Conservation (phyloP, 1,284 basidiomycete genomes). For the Moniliophthora roreri region DNA sequence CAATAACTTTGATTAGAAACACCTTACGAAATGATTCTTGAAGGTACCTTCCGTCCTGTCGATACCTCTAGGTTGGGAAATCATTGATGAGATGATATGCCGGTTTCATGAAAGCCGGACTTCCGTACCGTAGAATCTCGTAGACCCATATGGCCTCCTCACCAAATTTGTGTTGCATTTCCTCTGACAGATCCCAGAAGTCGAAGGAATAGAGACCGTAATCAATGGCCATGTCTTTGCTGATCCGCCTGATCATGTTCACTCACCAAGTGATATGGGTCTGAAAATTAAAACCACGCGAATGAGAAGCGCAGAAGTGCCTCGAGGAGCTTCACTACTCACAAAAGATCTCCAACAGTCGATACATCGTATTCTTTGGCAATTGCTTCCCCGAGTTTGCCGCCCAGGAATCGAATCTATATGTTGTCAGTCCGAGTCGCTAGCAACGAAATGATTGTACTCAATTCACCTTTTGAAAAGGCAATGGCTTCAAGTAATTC, state of each 20-base stretch:
- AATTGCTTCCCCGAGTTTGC: constrained; percentile 89
- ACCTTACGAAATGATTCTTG: not conserved
- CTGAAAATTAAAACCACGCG: constrained; percentile 44
- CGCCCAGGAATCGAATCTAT: constrained; percentile 92
- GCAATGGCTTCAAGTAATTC: constrained; percentile 76
- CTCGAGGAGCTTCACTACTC: constrained; percentile 21
- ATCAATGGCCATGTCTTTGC: not conserved
- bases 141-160: constrained; percentile 90
- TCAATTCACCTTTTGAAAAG: constrained; percentile 78
- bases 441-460: constrained; percentile 3
- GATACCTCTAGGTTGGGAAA: constrained; percentile 63
- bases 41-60: constrained; percentile 83
- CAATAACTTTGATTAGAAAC: constrained; percentile 9
- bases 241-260: not conserved
- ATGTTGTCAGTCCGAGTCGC: constrained; percentile 6
- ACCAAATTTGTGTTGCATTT: constrained; percentile 84
- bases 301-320: constrained; percentile 4
- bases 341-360: constrained; percentile 89
- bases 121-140: constrained; percentile 67
- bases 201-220: not conserved
- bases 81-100: constrained; percentile 3
- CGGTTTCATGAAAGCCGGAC: not conserved
- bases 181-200: constrained; percentile 50
- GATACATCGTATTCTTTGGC: constrained; percentile 87
- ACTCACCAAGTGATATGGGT: constrained; percentile 12